Base-by-base conservation (phyloP, 1,139 yeast genomes). In the Cylindricascospora bacillispora region DNA sequence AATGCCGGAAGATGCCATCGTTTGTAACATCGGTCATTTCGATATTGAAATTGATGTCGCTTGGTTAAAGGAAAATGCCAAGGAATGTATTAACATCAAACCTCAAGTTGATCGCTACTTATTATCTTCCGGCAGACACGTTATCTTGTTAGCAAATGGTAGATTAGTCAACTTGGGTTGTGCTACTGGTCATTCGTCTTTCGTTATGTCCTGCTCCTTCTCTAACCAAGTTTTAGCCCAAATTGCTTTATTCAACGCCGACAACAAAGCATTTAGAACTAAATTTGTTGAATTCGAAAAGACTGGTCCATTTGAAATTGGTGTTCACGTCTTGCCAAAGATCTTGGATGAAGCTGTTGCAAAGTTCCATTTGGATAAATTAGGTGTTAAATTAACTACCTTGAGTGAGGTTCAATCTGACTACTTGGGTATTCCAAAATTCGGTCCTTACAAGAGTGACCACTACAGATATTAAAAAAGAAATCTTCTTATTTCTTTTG, bases 1-100 rank as follows among this genome's bases (percentile, higher is more conserved):
- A 50, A 89, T 89, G 98, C 97, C 95, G 66, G 94, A 89, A 66
- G 98, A 89, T 60, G 98, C 99, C 54, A 92, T 89, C 62, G 98
- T 89, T 43, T 92, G 97, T 73, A 89, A 89, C 93, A 89, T 89
- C 69, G 99, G 99, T 63, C 99, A 89, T 70, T 89, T 89, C 56
- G 99, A 89, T 66, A 85, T 89, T 59, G 99, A 89, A 72, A 92
- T 89, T 55, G 99, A 89, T 63, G 95, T 85, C 52, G 95, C 95
- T 57, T 83, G 95, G 94, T 74, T 85, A 63, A 83, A 82, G 73
- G 79, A 75, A 38, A 82, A 82, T 63, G 93, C 95, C 52, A 73
- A 67, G 60, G 80, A 81, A 47, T 83, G 78, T 59, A 82, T 82
- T 59, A 85, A 89, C 83, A 86, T 89, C 67, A 89, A 89, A 74